Base-by-base conservation (phyloP, 2,329 filamentous ascomycete genomes). In the Talaromyces sp. region DNA sequence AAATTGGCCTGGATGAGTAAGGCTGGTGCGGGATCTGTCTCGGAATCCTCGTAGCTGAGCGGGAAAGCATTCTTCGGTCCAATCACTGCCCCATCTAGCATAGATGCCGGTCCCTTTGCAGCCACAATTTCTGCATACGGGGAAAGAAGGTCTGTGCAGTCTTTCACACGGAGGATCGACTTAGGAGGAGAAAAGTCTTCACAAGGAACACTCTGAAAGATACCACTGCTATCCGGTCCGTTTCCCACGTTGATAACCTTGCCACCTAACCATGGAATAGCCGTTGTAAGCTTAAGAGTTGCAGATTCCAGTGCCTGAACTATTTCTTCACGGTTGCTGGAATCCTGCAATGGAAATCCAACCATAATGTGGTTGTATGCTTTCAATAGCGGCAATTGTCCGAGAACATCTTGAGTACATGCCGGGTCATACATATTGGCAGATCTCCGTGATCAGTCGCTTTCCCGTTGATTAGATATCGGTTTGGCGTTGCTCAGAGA, bases 191-290 rank as follows among this genome's bases (percentile, higher is more conserved):
- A 27, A 1, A 45, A 33, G 14, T 35, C 19, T n/a, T 27, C 45
- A 14, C 57, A 57, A 9, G 47, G 35, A 24, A 60, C 47, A 22
- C 39, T 35, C 33, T 61, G 27, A 19, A 45, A 56, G 3, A 60
- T n/a, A 6, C 63, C 63, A 13, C 35, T 45, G 19, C 35, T 54
- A 2, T 35, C 63, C 5, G 49, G 57, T 22, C 47, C 63, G 19
- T 41, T 19, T 57, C 68, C 54, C 65, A 67, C 19, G 57, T 66
- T 66, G 22, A 72, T 22, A 1, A 73, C 69, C 54, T 67, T 59
- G 2, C 68, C 68, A 1, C 65, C 69, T n/a, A 74, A 41, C 72
- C 72, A 74, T 24, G 72, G 72, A 13, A 69, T 35, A 65, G 61
- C 60, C 3, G 62, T 31, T 8, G 52, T 67, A 31, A 72, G 50